Base-by-base conservation (phyloP, 2,329 filamentous ascomycete species). In the Rhinocladiella similis region DNA sequence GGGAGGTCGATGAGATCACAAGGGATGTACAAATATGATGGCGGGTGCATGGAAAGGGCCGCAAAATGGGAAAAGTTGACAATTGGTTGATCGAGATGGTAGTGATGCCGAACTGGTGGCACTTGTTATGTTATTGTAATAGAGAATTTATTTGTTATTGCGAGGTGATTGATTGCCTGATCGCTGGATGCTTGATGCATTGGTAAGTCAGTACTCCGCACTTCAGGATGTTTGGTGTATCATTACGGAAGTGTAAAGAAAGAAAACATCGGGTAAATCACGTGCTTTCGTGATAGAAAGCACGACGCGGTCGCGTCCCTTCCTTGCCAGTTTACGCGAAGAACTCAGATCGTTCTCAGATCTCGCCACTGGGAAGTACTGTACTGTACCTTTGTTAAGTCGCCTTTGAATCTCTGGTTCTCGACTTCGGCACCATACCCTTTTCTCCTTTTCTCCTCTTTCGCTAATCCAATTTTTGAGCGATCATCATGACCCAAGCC, bases 401-500 rank as follows among this genome's bases (percentile, higher is more conserved):
- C 29, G 5, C 10, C 3, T 10, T 33, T 9, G 22, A 2, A 9
- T 33, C 29, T 33, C 29, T 33, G 29, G 29, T 33, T 27, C 25
- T 46, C 43, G n/a, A 46, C 10, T 14, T 9, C 19, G 3, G 3
- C 16, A 29, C 13, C 22, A n/a, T 25, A 14, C n/a, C 9, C n/a
- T n/a, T 47, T 13, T 19, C 16, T 10, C 16, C 47, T 18, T 35
- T n/a, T 38, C 1, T 36, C 22, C 25, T 14, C 2, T 6, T 3
- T 22, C 19, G 6, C 35, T 1, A 39, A 12, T 4, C 10, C 29
- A 12, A 7, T 9, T 33, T 33, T 9, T 33, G 29, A 33, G 10
- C 14, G 9, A 25, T 13, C 57, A 54, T 19, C 29, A 66, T 66
- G 63, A 66, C 63, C 10, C 62, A 66, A 54, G 57, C 49, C 19